Percentiles rank a stretch among this genome's conserved stretches.
Conservation (phyloP, 1,284 basidiomycete species). For the Moniliella sp. region DNA sequence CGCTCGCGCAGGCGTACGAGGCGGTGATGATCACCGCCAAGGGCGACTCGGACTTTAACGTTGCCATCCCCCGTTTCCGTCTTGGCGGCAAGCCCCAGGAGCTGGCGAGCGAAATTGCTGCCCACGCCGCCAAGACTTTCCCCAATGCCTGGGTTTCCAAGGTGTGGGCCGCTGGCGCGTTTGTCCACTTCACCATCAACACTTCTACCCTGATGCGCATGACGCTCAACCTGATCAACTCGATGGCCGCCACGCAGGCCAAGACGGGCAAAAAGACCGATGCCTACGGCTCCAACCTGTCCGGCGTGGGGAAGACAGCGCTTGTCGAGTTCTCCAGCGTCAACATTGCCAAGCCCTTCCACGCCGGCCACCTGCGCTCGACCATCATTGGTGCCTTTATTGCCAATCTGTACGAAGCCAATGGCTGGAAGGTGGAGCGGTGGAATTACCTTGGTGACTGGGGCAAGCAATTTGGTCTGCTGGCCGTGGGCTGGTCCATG, state of each 20-base stretch:
- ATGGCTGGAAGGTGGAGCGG: conserved; percentile 71
- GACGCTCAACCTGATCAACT: conserved; percentile 60
- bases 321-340: conserved; percentile 71
- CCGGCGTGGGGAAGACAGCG: conserved; percentile 21
- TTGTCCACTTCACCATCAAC: conserved; percentile 22
- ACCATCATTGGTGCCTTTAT: conserved; percentile 95
- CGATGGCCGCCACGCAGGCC: conserved; percentile 39
- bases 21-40: conserved; percentile 80
- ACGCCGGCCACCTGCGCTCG: conserved; percentile 82
- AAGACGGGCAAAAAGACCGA: conserved; percentile 6
- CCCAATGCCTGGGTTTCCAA: conserved; percentile 18
- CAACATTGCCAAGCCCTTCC: conserved; percentile 96
- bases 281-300: conserved; percentile 23
- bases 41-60: conserved; percentile 60
- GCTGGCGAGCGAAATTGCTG: conserved; percentile 50
- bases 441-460: conserved; percentile 58
- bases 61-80: conserved; percentile 74
- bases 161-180: conserved; percentile 15
- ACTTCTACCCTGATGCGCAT: conserved; percentile 47
- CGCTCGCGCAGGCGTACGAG: conserved; percentile 45
- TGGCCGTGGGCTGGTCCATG: conserved; percentile 74
- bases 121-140: conserved; percentile 18
- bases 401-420: conserved; percentile 69
- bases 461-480: conserved; percentile 43
- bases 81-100: conserved; percentile 63